Conservation (phyloP, 2,329 filamentous ascomycete species). For the Malbranchea zuffiana region DNA sequence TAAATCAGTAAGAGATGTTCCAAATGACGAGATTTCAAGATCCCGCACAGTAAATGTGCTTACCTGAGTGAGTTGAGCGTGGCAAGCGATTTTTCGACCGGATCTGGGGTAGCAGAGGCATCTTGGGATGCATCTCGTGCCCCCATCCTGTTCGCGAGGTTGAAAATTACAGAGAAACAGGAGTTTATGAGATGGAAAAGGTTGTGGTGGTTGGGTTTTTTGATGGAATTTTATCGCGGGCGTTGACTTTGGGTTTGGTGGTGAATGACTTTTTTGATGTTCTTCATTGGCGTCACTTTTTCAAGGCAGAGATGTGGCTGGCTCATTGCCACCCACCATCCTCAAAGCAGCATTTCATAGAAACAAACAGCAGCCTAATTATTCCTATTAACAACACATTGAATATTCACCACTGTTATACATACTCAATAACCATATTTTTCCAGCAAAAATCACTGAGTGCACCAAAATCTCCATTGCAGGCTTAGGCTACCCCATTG, state of each 20-base stretch:
- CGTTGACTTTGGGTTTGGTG: conserved; percentile 6
- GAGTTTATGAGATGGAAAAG: conserved; percentile 17
- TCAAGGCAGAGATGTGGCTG: background rate
- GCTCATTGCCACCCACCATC: conserved; percentile 11
- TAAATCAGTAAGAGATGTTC: conserved; percentile 9
- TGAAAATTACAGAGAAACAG: conserved; percentile 4
- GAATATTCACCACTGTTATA: background rate
- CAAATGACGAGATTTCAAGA: background rate
- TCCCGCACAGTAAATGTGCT: conserved; percentile 22
- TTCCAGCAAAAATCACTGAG: background rate
- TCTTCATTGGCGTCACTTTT: conserved; percentile 1
- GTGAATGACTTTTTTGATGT: conserved; percentile 9
- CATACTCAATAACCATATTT: conserved; percentile 1
- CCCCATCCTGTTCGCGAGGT: conserved; percentile 37
- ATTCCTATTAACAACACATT: background rate
- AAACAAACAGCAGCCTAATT: background rate
- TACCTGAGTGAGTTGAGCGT: conserved; percentile 75
- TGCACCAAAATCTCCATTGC: too few relatives aligned
- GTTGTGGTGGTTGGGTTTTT: conserved; percentile 14
- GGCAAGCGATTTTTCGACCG: conserved; percentile 65
- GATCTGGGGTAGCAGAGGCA: conserved; percentile 44
- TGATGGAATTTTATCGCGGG: conserved; percentile 14
- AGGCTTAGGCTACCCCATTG: conserved; percentile 22
- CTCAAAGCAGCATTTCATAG: background rate
- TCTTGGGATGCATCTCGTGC: conserved; percentile 46